These are phyloP conservation scores for Chlamydomonas eustigma DNA, from an alignment of 139 green algal species.

Conservation along the genomic window DNA sequence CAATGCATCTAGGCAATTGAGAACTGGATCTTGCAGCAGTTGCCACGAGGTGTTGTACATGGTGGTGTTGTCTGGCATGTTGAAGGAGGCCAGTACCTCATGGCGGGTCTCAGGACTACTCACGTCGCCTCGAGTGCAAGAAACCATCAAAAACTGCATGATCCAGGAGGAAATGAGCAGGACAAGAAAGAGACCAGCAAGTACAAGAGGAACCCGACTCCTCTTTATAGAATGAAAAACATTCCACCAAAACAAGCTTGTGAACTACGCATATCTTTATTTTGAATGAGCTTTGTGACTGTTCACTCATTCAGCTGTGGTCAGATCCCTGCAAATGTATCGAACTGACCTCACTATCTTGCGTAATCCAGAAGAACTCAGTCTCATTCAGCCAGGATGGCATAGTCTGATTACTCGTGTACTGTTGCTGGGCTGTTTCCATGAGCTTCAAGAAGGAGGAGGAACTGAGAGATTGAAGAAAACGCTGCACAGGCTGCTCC, in stretches of 20 bases:
- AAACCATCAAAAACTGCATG: slow-evolving; percentile 50
- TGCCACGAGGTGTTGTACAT: slow-evolving; percentile 34
- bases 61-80: slow-evolving; percentile 29
- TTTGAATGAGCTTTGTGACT: not conserved
- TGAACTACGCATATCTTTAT: not conserved
- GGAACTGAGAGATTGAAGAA: slow-evolving; percentile 24
- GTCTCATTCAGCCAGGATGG: slow-evolving; percentile 43
- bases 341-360: slow-evolving; percentile 26
- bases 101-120: slow-evolving; percentile 5
- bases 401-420: slow-evolving; percentile 15
- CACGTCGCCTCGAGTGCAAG: slow-evolving; percentile 36
- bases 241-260: too few species aligned
- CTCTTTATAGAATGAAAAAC: not conserved
- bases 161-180: not conserved
- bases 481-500: slow-evolving; percentile 37
- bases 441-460: slow-evolving; percentile 30
- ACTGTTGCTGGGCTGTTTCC: slow-evolving; percentile 19
- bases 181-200: too few species aligned
- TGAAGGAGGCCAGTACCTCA: slow-evolving; percentile 22
- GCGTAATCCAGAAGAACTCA: slow-evolving; percentile 51
- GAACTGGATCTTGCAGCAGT: slow-evolving; percentile 25
- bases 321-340: not conserved
- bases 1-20: too few species aligned
- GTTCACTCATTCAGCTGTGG: not conserved
- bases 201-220: too few species aligned